Evolutionary conservation across 176 grass and related monocot species (phyloP), one percentile per base, ranked within the genome.

Genomic region (Triticum timopheevii): DNA sequence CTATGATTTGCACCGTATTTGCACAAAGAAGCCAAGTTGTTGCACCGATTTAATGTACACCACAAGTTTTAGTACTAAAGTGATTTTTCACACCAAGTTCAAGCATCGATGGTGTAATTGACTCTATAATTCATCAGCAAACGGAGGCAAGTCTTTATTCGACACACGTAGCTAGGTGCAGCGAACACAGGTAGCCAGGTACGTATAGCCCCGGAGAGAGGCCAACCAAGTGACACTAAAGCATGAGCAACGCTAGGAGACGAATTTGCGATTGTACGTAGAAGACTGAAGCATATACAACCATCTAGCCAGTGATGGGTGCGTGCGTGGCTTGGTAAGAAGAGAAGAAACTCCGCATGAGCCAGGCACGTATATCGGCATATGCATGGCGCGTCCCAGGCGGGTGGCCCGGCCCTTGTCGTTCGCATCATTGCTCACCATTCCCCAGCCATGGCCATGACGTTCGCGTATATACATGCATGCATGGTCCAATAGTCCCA

Each of bases 361-460:
- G 44, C 44, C 4, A 47, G 49, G 54, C 54, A 59, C 56, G 56
- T 59, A 59, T 22, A 7, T 22, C 56, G 31, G 56, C 78, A 28
- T 39, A 79, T 44, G 50, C 66, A 19, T 63, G 77, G 63, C 62
- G 62, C 77, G 10, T 54, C 61, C 79, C 31, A 63, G 82, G 35
- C 4, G 61, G 61, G 83, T 77, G 83, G 68, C 10, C 70, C 34
- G 71, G 62, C 62, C 72, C 8, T 65, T 52, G 80, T 83, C 72
- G 72, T 35, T 83, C 44, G 17, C 70, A 40, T 56, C 69, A 8
- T 65, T 16, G 34, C 20, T 2, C 20, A 0, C 33, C 65, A 3
- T 8, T 17, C 50, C 49, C 15, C 16, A 31, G 68, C 39, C 19
- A 71, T 71, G 68, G 68, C 35, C 68, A 11, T 2, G 5, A 40